A percentile compares a stretch with the other conserved stretches of the same genome.
Conservation (phyloP, 1,284 basidiomycete genomes). For the Sanguinoderma infundibulare region DNA sequence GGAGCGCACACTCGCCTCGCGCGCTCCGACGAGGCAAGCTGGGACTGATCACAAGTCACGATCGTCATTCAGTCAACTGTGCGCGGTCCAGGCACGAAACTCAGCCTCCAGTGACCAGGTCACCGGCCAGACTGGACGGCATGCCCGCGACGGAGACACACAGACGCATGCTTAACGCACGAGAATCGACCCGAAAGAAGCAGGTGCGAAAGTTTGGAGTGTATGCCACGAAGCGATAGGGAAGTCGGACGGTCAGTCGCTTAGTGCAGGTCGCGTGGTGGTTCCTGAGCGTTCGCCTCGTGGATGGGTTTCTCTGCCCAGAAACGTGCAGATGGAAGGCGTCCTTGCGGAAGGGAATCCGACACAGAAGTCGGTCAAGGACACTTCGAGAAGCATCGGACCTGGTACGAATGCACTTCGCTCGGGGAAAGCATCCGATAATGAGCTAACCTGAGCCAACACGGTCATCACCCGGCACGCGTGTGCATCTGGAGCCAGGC, state of each 20-base stretch:
- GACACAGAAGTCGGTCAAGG: no score
- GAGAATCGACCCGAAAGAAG: neutral
- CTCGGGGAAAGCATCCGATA: neutral
- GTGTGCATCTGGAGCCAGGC: neutral
- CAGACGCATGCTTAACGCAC: neutral
- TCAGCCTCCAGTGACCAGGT: neutral
- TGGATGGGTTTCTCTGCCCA: constrained; percentile 10
- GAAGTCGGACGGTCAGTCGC: neutral
- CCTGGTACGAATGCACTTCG: neutral
- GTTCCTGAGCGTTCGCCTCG: constrained; percentile 1
- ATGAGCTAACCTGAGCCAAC: neutral
- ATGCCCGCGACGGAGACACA: neutral
- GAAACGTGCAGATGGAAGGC: constrained; percentile 3
- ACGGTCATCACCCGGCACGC: neutral
- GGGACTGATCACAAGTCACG: neutral
- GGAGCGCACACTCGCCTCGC: neutral
- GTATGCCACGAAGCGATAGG: neutral
- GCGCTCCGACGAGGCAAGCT: neutral
- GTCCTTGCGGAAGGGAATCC: neutral
- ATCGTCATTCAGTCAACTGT: neutral
- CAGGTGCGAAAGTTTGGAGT: neutral
- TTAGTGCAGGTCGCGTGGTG: neutral
- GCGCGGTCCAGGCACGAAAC: neutral
- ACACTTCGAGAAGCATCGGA: constrained; percentile 9
- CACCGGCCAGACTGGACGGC: neutral